Conservation (phyloP, 2,329 filamentous ascomycete species). For the Claviceps spartinae region DNA sequence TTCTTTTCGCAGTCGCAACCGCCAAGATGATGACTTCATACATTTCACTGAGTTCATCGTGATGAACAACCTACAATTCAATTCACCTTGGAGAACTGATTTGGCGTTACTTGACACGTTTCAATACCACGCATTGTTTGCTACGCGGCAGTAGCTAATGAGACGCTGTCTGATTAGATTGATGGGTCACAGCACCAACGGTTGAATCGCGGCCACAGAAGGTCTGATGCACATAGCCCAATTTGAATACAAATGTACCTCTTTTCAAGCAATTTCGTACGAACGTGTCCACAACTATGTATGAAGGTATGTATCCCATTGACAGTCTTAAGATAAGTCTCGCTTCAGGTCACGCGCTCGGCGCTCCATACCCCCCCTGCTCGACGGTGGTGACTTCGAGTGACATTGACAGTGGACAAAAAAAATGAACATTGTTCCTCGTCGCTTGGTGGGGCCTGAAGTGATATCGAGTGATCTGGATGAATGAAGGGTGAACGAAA, state of each 20-base stretch:
- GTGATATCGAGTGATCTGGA: too few relatives aligned
- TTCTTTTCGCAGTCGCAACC: neutral
- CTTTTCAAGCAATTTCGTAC: neutral
- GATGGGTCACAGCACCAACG: neutral
- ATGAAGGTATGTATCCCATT: too few relatives aligned
- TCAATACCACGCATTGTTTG: neutral
- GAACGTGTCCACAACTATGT: too few relatives aligned
- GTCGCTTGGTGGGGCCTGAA: too few relatives aligned
- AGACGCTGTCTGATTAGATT: neutral
- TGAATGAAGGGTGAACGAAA: too few relatives aligned
- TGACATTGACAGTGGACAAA: too few relatives aligned
- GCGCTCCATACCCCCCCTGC: too few relatives aligned
- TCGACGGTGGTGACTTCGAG: too few relatives aligned
- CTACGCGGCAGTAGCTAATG: neutral
- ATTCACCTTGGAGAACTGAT: slow-evolving; percentile 52
- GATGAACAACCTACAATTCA: slow-evolving; percentile 32
- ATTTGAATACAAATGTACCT: neutral
- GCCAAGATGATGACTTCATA: slow-evolving; percentile 35
- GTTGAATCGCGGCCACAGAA: neutral
- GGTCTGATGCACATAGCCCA: neutral
- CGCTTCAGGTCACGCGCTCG: too few relatives aligned
- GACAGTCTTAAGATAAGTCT: too few relatives aligned
- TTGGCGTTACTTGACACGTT: slow-evolving; percentile 7
- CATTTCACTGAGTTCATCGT: slow-evolving; percentile 40
- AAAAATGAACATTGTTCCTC: too few relatives aligned